Conservation (phyloP, 495 filamentous ascomycete genomes). For the Hypoxylon intermedium region DNA sequence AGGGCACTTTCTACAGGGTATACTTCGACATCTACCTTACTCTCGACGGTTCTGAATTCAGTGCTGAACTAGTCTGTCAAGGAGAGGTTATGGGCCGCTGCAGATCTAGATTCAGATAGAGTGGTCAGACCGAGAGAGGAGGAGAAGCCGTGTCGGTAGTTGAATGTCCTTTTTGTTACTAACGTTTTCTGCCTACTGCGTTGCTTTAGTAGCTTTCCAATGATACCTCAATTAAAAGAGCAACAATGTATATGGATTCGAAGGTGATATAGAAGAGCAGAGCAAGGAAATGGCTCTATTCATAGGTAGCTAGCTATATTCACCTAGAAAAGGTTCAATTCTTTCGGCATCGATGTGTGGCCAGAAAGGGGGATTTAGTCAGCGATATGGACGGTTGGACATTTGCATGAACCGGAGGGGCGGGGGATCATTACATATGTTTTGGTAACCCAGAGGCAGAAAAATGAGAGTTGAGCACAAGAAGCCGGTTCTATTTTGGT, state of each 20-base stretch:
- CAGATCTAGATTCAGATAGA: slow-evolving; percentile 79
- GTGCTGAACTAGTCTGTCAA: slow-evolving; percentile 96
- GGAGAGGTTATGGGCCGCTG: slow-evolving; percentile 99
- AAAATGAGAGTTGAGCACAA: slow-evolving; percentile 14
- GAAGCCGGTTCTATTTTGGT: not conserved
- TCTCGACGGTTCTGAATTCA: slow-evolving; percentile 96
- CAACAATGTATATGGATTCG: slow-evolving; percentile 18
- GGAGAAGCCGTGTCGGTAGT: slow-evolving; percentile 8
- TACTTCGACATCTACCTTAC: slow-evolving; percentile 86
- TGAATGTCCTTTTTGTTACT: slow-evolving; percentile 11
- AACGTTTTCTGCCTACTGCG: slow-evolving; percentile 22
- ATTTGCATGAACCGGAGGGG: slow-evolving; percentile 28
- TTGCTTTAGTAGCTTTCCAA: slow-evolving; percentile 34
- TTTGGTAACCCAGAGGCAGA: slow-evolving; percentile 13
- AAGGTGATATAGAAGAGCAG: slow-evolving; percentile 9
- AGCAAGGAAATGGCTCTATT: slow-evolving; percentile 7
- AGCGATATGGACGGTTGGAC: not conserved
- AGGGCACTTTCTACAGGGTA: slow-evolving; percentile 96
- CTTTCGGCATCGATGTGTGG: slow-evolving; percentile 13
- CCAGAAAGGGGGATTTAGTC: slow-evolving; percentile 12
- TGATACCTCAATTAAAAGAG: slow-evolving; percentile 34
- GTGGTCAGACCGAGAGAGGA: not conserved
- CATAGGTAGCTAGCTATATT: not conserved
- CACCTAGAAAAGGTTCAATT: slow-evolving; percentile 6
- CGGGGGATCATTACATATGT: slow-evolving; percentile 6